Percentiles rank a stretch among this genome's conserved stretches.
Conservation (phyloP, 1,284 basidiomycete genomes). For the Cerioporus squamosus region DNA sequence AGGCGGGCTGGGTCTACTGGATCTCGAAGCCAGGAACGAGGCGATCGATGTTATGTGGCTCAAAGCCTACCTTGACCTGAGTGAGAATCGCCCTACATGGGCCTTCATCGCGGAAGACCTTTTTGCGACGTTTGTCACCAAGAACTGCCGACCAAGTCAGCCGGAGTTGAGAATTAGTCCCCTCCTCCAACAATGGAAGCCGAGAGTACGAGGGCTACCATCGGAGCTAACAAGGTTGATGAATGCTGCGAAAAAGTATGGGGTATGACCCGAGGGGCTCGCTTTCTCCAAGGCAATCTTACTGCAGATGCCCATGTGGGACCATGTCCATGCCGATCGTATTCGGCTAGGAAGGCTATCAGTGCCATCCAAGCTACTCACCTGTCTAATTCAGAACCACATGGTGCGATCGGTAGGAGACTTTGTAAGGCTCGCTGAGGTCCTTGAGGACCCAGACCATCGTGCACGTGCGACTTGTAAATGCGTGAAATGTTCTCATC, state of each 20-base stretch:
- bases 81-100: constrained; percentile 24
- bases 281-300: constrained; percentile 10
- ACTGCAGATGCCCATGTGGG: constrained; percentile 28
- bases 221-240: constrained; percentile 3
- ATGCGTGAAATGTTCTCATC: background rate
- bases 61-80: constrained; percentile 21
- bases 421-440: too few species aligned
- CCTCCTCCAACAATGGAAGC: background rate
- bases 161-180: background rate
- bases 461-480: too few species aligned
- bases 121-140: background rate
- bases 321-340: constrained; percentile 11
- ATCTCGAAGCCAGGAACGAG: constrained; percentile 28
- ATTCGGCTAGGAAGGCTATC: background rate
- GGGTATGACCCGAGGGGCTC: background rate
- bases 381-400: background rate
- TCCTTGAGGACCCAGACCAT: too few species aligned
- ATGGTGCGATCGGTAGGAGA: too few species aligned
- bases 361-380: background rate
- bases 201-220: background rate
- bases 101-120: constrained; percentile 23
- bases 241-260: background rate
- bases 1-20: constrained; percentile 29
- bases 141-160: background rate
- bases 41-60: constrained; percentile 34